These are phyloP conservation scores for Hypoxylon sp. DNA, from an alignment of 2,329 filamentous ascomycete species.

Conservation along the genomic window DNA sequence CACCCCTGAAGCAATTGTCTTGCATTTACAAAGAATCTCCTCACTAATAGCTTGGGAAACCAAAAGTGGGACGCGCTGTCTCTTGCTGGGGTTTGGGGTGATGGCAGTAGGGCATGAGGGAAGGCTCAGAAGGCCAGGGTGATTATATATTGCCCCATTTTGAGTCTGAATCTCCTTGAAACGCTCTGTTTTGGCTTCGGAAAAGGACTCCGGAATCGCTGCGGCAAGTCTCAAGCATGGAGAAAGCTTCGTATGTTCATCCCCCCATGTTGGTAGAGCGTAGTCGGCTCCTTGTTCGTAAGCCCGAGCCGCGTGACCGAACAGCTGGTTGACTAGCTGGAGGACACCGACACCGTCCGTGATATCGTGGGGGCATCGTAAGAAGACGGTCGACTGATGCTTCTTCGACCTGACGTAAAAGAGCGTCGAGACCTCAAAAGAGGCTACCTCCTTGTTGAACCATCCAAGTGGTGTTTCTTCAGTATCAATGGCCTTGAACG, in stretches of 20 bases:
- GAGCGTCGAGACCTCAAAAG: slow-evolving; percentile 21
- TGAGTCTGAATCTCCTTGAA: slow-evolving; percentile 27
- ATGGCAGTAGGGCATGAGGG: not conserved
- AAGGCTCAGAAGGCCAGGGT: slow-evolving; percentile 27
- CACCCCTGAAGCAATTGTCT: slow-evolving; percentile 15
- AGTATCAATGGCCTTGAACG: slow-evolving; percentile 22
- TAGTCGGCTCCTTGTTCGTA: slow-evolving; percentile 21
- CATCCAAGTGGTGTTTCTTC: slow-evolving; percentile 15
- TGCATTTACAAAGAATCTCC: slow-evolving; percentile 22
- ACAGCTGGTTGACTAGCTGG: slow-evolving; percentile 28
- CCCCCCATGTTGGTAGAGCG: slow-evolving; percentile 12
- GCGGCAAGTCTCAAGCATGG: slow-evolving; percentile 28
- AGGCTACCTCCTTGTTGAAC: slow-evolving; percentile 15
- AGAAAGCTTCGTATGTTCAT: slow-evolving; percentile 26
- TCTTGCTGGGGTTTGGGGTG: not conserved
- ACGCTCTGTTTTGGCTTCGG: slow-evolving; percentile 11
- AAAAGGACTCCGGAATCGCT: slow-evolving; percentile 13
- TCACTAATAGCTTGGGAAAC: slow-evolving; percentile 13
- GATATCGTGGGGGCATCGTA: slow-evolving; percentile 30
- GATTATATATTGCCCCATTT: slow-evolving; percentile 20
- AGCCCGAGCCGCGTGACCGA: slow-evolving; percentile 15
- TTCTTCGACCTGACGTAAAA: slow-evolving; percentile 18
- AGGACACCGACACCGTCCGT: slow-evolving; percentile 35
- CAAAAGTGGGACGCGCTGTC: slow-evolving; percentile 15
- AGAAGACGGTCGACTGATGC: slow-evolving; percentile 14